Evolutionary conservation across 1,284 basidiomycete genomes (phyloP).

Genomic region (Phlebopus sp.): DNA sequence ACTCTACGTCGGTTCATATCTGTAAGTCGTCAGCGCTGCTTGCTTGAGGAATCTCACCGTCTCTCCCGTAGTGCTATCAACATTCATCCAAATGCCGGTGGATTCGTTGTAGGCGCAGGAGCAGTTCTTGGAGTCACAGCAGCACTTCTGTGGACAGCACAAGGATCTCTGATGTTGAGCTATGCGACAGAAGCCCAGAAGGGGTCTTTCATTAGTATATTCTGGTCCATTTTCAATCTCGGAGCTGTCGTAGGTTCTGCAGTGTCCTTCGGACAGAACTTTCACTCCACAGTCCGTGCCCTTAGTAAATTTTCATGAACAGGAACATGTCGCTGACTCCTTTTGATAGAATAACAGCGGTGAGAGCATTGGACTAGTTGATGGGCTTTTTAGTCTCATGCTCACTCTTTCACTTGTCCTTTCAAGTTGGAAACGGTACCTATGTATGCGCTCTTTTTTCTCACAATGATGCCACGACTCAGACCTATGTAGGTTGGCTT

Average conservation of each 20-base stretch:
- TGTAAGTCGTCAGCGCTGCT: conserved; percentile 29
- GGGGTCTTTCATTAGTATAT: conserved; percentile 57
- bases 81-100: conserved; percentile 39
- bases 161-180: conserved; percentile 61
- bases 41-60: neutral
- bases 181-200: conserved; percentile 60
- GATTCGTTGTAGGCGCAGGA: conserved; percentile 54
- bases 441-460: conserved; percentile 21
- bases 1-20: conserved; percentile 52
- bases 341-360: conserved; percentile 14
- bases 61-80: conserved; percentile 36
- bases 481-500: conserved; percentile 27
- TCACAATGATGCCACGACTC: neutral
- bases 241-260: conserved; percentile 61
- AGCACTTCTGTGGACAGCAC: conserved; percentile 63
- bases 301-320: neutral
- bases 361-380: conserved; percentile 4
- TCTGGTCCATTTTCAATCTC: conserved; percentile 69
- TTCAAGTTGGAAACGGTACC: conserved; percentile 31
- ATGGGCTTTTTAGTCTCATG: neutral
- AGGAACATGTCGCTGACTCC: neutral
- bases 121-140: conserved; percentile 62
- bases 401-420: neutral
- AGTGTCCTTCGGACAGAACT: conserved; percentile 54
- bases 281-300: conserved; percentile 32